phyloP scores from a whole-genome alignment of 1,284 basidiomycete genomes.

The Ganoderma sinense region DNA sequence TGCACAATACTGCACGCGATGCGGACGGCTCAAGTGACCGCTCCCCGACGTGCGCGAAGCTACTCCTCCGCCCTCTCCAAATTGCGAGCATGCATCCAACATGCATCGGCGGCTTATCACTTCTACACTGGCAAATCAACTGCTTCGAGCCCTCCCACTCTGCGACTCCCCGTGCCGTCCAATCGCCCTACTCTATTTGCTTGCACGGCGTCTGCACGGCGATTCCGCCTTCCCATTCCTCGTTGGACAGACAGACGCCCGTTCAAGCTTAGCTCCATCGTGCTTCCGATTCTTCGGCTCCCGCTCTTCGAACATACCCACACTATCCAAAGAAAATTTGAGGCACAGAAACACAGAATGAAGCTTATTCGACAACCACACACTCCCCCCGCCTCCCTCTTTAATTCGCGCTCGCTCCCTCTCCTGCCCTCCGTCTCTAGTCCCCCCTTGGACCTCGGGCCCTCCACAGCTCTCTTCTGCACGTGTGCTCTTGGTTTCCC shows the following conservation, averaged over 20 bases:
- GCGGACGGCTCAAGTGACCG: not conserved
- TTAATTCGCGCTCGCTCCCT: not conserved
- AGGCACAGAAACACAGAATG: conserved; percentile 8
- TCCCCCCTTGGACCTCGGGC: not conserved
- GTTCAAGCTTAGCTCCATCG: not conserved
- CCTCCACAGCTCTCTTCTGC: not conserved
- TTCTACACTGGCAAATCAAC: not conserved
- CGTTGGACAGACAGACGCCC: not conserved
- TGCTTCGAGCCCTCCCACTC: not conserved
- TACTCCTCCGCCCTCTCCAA: not conserved
- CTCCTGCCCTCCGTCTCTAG: no score
- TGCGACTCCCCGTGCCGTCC: not conserved
- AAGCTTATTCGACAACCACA: conserved; percentile 7
- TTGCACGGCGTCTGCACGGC: not conserved
- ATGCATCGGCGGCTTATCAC: not conserved
- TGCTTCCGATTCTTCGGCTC: conserved; percentile 1
- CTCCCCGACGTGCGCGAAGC: not conserved
- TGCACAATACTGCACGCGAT: not conserved
- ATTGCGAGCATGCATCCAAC: not conserved
- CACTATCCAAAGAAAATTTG: not conserved
- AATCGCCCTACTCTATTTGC: conserved; percentile 6
- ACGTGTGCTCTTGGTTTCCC: not conserved
- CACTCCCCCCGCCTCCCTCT: not conserved
- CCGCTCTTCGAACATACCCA: conserved; percentile 5
- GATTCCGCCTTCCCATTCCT: not conserved